phyloP scores from a whole-genome alignment of 2,329 filamentous ascomycete genomes.

The Scytalidium sp. region DNA sequence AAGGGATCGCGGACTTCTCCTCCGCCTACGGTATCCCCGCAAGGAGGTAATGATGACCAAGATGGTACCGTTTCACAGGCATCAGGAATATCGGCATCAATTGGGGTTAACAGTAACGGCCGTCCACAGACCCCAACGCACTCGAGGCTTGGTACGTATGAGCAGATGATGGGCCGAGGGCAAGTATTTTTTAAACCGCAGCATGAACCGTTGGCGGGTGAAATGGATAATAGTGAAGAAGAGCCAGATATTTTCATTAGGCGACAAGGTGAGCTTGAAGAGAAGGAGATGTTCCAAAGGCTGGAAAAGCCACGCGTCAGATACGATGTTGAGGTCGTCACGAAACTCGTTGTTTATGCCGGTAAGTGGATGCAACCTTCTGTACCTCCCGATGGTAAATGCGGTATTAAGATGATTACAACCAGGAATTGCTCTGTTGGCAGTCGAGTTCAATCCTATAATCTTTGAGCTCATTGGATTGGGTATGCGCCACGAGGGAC shows the following conservation, averaged over 20 bases:
- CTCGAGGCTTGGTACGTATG: conserved; percentile 57
- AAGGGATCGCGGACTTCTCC: neutral
- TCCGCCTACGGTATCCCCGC: neutral
- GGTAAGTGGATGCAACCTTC: conserved; percentile 53
- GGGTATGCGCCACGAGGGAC: conserved; percentile 25
- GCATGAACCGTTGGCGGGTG: conserved; percentile 19
- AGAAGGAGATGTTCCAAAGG: conserved; percentile 78
- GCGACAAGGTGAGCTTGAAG: conserved; percentile 51
- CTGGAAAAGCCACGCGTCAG: conserved; percentile 84
- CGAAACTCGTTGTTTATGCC: conserved; percentile 91
- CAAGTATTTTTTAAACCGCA: conserved; percentile 36
- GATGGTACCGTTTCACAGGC: conserved; percentile 21
- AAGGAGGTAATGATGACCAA: conserved; percentile 11
- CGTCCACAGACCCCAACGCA: conserved; percentile 44
- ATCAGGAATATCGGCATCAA: conserved; percentile 46
- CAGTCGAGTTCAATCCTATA: conserved; percentile 46
- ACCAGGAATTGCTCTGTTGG: conserved; percentile 77
- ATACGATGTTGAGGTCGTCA: conserved; percentile 98
- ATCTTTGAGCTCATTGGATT: conserved; percentile 39
- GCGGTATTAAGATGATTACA: neutral
- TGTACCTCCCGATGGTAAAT: neutral
- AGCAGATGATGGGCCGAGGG: conserved; percentile 72
- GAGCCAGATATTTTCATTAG: conserved; percentile 33
- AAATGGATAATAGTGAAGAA: conserved; percentile 32
- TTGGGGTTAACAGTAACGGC: conserved; percentile 26